Evolutionary conservation across 768 basidiomycete species (phyloP).

Genomic region (Suillus luteus): DNA sequence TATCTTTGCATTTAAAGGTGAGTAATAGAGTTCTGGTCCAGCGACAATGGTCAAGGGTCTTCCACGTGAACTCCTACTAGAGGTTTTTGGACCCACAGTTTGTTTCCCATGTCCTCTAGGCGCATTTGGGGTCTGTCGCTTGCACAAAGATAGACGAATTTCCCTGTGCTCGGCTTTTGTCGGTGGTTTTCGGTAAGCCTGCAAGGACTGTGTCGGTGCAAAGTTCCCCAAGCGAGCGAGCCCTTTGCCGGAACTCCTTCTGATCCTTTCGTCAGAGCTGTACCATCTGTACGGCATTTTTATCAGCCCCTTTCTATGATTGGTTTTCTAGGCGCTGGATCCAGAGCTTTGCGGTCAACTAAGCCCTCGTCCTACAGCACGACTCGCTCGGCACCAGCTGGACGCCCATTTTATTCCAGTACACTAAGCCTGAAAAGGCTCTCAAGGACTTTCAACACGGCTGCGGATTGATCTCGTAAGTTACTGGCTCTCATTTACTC

Average conservation of each 20-base stretch:
- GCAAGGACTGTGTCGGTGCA: not conserved
- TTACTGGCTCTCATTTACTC: not conserved
- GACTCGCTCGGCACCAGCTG: not conserved
- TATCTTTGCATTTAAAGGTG: slow-evolving; percentile 20
- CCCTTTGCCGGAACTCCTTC: slow-evolving; percentile 6
- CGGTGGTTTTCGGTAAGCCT: slow-evolving; percentile 3
- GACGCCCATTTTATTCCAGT: not conserved
- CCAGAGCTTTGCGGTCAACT: not conserved
- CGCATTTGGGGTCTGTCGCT: not conserved
- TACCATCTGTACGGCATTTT: not conserved
- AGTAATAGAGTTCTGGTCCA: slow-evolving; percentile 20
- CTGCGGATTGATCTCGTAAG: not conserved
- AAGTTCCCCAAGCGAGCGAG: not conserved
- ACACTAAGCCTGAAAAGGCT: not conserved
- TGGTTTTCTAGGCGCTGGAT: too few relatives aligned
- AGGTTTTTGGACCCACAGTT: not conserved
- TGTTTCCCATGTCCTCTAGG: slow-evolving; percentile 8
- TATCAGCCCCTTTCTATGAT: not conserved
- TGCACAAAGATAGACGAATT: slow-evolving; percentile 1
- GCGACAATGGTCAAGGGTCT: slow-evolving; percentile 19
- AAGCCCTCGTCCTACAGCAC: not conserved
- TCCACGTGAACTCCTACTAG: slow-evolving; percentile 20
- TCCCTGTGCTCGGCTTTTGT: slow-evolving; percentile 6
- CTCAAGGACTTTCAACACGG: not conserved
- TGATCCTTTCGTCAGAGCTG: slow-evolving; percentile 7